phyloP scores from a whole-genome alignment of 805 yeast genomes.

The Kuraishia capsulata region DNA sequence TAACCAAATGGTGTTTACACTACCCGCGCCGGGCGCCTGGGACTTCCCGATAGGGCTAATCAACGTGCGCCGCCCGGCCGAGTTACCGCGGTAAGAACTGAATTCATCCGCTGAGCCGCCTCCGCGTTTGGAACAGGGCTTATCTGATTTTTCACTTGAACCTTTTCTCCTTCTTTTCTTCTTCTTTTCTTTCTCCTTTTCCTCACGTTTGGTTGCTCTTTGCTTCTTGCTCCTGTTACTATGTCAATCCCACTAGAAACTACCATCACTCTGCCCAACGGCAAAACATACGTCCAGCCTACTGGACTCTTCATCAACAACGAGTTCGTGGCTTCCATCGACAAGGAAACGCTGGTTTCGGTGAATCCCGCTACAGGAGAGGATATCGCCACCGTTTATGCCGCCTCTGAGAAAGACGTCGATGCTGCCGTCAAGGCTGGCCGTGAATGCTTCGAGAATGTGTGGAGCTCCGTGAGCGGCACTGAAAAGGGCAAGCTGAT shows the following conservation, averaged over 20 bases:
- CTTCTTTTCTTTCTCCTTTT: not conserved
- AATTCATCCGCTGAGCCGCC: no score
- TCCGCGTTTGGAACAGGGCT: no score
- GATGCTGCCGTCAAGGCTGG: conserved; percentile 45
- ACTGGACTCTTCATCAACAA: conserved; percentile 56
- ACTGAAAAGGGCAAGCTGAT: conserved; percentile 30
- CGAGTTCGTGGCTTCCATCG: conserved; percentile 32
- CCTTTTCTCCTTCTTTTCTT: no score
- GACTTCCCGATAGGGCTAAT: no score
- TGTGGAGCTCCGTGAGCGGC: conserved; percentile 38
- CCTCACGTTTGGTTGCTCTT: not conserved
- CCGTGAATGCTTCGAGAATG: conserved; percentile 29
- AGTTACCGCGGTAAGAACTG: no score
- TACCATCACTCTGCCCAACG: conserved; percentile 28
- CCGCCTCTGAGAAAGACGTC: conserved; percentile 37
- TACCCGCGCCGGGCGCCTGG: no score
- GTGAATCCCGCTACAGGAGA: conserved; percentile 42
- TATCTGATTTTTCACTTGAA: no score
- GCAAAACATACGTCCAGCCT: conserved; percentile 42
- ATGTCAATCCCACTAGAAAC: not conserved
- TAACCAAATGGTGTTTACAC: no score
- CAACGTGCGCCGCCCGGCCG: no score
- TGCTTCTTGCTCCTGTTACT: not conserved
- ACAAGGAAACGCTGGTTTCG: conserved; percentile 30
- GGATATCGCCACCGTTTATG: conserved; percentile 34